These are phyloP conservation scores for Cercospora sp. DNA, from an alignment of 2,329 filamentous ascomycete species.

Conservation along the genomic window DNA sequence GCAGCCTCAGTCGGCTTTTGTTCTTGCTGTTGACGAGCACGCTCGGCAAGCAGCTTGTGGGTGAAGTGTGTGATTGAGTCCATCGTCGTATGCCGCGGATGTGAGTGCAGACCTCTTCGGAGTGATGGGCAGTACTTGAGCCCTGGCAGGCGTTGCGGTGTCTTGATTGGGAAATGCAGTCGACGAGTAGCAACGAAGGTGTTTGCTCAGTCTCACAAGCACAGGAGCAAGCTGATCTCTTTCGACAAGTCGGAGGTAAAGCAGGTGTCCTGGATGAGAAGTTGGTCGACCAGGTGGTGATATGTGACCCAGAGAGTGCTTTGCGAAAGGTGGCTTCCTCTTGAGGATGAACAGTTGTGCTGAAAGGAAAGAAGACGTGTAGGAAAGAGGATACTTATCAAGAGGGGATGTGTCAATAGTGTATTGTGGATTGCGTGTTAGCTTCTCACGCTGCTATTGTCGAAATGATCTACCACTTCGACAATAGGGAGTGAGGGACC, in stretches of 20 bases:
- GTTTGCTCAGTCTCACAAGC: slow-evolving; percentile 17
- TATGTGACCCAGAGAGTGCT: neutral
- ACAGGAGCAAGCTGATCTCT: neutral
- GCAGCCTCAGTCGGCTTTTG: slow-evolving; percentile 14
- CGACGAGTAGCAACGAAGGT: neutral
- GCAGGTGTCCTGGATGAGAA: slow-evolving; percentile 12
- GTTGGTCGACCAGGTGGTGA: neutral
- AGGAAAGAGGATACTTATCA: slow-evolving; percentile 8
- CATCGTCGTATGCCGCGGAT: slow-evolving; percentile 17
- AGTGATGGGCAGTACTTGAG: slow-evolving; percentile 9
- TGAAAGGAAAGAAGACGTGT: neutral
- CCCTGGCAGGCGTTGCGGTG: slow-evolving; percentile 7
- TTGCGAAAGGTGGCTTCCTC: slow-evolving; percentile 7
- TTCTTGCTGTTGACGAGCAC: slow-evolving; percentile 23
- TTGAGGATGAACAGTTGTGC: slow-evolving; percentile 9
- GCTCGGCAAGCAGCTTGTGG: slow-evolving; percentile 30
- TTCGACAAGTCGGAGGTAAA: slow-evolving; percentile 3
- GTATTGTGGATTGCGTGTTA: slow-evolving; percentile 12
- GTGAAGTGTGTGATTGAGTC: slow-evolving; percentile 29
- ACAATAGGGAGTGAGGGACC: slow-evolving; percentile 9
- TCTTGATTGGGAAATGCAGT: slow-evolving; percentile 17
- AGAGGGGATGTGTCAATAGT: neutral
- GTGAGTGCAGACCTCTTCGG: slow-evolving; percentile 1
- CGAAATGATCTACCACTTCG: slow-evolving; percentile 3
- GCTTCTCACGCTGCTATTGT: slow-evolving; percentile 7